Base-by-base conservation (phyloP, 78 protist species). In the slime mould (Dictyostelium discoideum) region DNA sequence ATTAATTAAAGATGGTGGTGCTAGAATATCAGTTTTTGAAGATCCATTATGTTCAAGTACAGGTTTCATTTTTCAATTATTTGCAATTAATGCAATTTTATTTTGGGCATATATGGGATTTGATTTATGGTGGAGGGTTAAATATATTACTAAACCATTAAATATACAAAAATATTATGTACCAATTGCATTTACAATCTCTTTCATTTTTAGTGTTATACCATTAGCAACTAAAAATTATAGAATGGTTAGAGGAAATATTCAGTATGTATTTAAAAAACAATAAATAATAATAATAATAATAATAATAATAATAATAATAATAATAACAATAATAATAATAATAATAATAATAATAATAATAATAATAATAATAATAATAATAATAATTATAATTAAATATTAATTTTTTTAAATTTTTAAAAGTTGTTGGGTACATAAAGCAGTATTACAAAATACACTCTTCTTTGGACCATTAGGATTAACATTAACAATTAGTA, bases 401-500 rank as follows among this genome's bases (percentile, higher is more conserved):
- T 54, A 14, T 54, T 54, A 2, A 14, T 16, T 54, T 77, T 39
- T 39, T 77, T 32, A 4, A 39, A 42, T 42, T 78, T 20, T 42
- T 78, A 11, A 44, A 20, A 79, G 84, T 79, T 90, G 95, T 90
- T 82, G 87, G 95, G 40, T 90, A 3, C 11, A 40, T 39, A 32
- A 48, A 3, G 32, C 73, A 32, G 24, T 16, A 24, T 90, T 81
- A 50, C 89, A 80, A 82, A 46, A 20, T 65, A 84, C 78, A 7
- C 72, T 90, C 18, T 82, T 90, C 24, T 90, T 78, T 78, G 48
- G 84, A 5, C 95, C 95, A 82, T 39, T 90, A 5, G 95, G 88
- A n/a, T 39, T 83, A 16, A 5, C 22, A 3, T 54, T 90, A n/a
- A 29, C 77, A 11, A 32, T 90, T 22, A 86, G 85, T 24, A 69